Percentiles rank a stretch among this genome's conserved stretches.
phyloP scores from a whole-genome alignment of 768 basidiomycete genomes.

The Phanerodontia chrysosporium region DNA sequence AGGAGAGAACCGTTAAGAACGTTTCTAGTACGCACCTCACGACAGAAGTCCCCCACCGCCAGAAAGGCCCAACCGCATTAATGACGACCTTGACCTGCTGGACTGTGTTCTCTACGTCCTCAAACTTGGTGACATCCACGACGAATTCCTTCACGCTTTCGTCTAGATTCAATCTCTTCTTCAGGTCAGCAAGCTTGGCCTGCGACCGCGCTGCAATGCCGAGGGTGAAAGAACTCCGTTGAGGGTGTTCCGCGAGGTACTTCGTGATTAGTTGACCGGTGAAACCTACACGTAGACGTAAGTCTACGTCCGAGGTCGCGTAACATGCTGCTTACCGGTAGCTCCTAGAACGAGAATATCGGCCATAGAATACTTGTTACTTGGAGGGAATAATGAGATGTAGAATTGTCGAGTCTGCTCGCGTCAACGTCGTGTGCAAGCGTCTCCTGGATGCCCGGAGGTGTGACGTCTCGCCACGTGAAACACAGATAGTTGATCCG shows the following conservation, averaged over 20 bases:
- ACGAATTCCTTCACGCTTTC: conserved; percentile 40
- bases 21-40: conserved; percentile 43
- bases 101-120: conserved; percentile 55
- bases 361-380: conserved; percentile 23
- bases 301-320: background rate
- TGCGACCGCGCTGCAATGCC: conserved; percentile 67
- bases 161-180: conserved; percentile 41
- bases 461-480: background rate
- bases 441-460: background rate
- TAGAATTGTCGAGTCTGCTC: background rate
- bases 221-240: conserved; percentile 57
- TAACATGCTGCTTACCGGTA: conserved; percentile 37
- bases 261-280: conserved; percentile 65
- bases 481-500: too few species aligned
- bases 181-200: conserved; percentile 52
- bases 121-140: conserved; percentile 54
- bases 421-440: background rate
- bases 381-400: background rate
- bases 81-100: conserved; percentile 62
- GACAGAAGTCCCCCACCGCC: conserved; percentile 67
- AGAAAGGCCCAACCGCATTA: conserved; percentile 75
- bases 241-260: conserved; percentile 64
- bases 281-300: conserved; percentile 38
- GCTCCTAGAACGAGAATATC: conserved; percentile 73
- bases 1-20: background rate